Evolutionary conservation across 108 stramenopile genomes (phyloP).

Genomic region (Stephanodiscus triporus): DNA sequence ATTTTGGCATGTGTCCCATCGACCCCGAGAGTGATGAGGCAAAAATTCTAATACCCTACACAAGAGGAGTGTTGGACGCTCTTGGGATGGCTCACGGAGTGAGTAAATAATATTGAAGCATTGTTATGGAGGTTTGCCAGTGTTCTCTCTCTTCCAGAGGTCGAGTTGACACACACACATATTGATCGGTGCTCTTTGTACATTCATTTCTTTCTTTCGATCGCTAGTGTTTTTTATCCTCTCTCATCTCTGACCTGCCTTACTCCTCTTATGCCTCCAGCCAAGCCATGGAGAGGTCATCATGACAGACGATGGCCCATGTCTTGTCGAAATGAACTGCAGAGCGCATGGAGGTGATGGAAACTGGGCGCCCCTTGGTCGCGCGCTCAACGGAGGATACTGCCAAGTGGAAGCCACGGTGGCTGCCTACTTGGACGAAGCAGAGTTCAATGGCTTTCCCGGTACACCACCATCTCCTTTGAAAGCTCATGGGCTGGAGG

Average conservation of each 20-base stretch:
- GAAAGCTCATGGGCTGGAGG: conserved; percentile 73
- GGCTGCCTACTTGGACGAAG: conserved; percentile 82
- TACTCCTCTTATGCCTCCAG: conserved; percentile 29
- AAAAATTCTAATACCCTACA: conserved; percentile 84
- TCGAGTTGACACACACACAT: no score
- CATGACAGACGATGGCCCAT: conserved; percentile 82
- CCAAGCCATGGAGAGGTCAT: conserved; percentile 81
- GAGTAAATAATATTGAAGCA: not conserved
- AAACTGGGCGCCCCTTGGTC: conserved; percentile 82
- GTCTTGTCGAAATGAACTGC: conserved; percentile 95
- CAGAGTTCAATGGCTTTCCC: conserved; percentile 57
- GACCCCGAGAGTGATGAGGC: conserved; percentile 81
- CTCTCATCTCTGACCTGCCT: conserved; percentile 42
- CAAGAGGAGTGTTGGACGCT: conserved; percentile 79
- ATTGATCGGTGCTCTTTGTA: no score
- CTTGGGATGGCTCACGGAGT: conserved; percentile 63
- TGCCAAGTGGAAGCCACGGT: conserved; percentile 82
- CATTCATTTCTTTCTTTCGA: not conserved
- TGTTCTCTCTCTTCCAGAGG: no score
- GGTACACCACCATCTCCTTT: conserved; percentile 70
- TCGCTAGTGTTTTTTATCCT: conserved; percentile 37
- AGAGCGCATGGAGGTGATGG: conserved; percentile 96
- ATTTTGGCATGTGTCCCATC: conserved; percentile 53
- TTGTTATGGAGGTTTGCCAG: no score
- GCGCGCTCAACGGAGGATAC: conserved; percentile 74